Evolutionary conservation across 2,329 filamentous ascomycete species (phyloP).

Genomic region (Fusarium concolor): DNA sequence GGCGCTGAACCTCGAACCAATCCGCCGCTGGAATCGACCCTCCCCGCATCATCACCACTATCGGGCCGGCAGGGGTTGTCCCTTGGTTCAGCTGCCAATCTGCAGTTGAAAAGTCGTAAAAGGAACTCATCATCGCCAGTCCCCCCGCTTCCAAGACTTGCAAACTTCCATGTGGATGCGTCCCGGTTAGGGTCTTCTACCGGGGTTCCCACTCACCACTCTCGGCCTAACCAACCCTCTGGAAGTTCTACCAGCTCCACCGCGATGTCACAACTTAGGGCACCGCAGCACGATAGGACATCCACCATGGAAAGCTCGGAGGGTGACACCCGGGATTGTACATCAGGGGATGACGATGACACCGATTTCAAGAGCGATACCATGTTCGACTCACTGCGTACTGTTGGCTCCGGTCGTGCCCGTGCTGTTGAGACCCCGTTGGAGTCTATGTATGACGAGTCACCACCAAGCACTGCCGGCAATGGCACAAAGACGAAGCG

Average conservation of each 20-base stretch:
- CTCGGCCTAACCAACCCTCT: slow-evolving; percentile 57
- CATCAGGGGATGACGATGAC: slow-evolving; percentile 80
- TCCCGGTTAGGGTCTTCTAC: slow-evolving; percentile 59
- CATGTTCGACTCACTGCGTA: slow-evolving; percentile 80
- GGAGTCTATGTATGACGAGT: slow-evolving; percentile 86
- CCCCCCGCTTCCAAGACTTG: slow-evolving; percentile 64
- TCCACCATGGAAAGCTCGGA: slow-evolving; percentile 79
- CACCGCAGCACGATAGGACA: slow-evolving; percentile 49
- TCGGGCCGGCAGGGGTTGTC: slow-evolving; percentile 39
- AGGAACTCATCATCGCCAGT: slow-evolving; percentile 67
- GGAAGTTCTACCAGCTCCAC: slow-evolving; percentile 57
- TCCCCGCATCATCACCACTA: slow-evolving; percentile 40
- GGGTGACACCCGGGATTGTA: slow-evolving; percentile 71
- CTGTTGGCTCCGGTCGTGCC: slow-evolving; percentile 73
- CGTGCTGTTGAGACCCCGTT: slow-evolving; percentile 77
- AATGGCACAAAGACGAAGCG: slow-evolving; percentile 66
- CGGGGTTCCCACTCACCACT: slow-evolving; percentile 52
- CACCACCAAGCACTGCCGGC: slow-evolving; percentile 69
- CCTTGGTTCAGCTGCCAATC: slow-evolving; percentile 44
- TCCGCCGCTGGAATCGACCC: slow-evolving; percentile 42
- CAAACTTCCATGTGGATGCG: slow-evolving; percentile 66
- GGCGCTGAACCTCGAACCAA: slow-evolving; percentile 47
- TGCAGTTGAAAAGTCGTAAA: slow-evolving; percentile 48
- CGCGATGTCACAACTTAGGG: slow-evolving; percentile 54
- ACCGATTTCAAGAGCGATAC: slow-evolving; percentile 83